Conservation (phyloP, 148 eudicot genomes). For the Arctostaphylos glauca region DNA sequence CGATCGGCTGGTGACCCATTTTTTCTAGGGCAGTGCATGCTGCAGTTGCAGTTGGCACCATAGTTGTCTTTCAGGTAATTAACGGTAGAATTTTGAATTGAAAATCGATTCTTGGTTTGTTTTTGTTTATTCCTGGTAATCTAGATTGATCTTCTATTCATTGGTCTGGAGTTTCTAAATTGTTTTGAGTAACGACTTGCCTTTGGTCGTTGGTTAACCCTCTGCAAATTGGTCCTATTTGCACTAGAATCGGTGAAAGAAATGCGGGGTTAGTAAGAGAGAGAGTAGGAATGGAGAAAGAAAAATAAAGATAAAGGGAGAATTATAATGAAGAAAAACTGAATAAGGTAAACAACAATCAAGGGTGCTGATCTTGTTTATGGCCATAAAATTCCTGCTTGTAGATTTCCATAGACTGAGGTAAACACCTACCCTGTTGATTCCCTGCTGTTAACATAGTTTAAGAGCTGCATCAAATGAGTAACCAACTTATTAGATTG, state of each 20-base stretch:
- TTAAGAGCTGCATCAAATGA: neutral
- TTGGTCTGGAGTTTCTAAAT: neutral
- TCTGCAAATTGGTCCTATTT: neutral
- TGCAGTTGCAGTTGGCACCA: slow-evolving; percentile 91
- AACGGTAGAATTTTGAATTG: neutral
- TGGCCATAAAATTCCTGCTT: neutral
- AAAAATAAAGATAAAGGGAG: neutral
- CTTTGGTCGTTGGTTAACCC: neutral
- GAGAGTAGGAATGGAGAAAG: neutral
- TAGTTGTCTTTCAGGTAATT: slow-evolving; percentile 98
- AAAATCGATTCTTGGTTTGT: neutral
- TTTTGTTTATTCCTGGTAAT: neutral
- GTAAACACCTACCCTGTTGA: neutral
- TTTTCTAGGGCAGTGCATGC: slow-evolving; percentile 93
- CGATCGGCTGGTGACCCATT: slow-evolving; percentile 93
- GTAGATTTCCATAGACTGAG: neutral
- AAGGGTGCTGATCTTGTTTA: neutral
- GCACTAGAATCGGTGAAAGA: neutral
- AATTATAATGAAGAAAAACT: neutral
- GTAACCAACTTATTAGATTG: neutral
- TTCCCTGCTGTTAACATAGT: too few species aligned
- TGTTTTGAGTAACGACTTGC: neutral
- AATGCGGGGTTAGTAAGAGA: neutral
- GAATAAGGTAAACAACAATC: too few species aligned
- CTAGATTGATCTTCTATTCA: slow-evolving; percentile 6